Conservation (phyloP, 2,329 filamentous ascomycete species). For the Ascosphaera apis region DNA sequence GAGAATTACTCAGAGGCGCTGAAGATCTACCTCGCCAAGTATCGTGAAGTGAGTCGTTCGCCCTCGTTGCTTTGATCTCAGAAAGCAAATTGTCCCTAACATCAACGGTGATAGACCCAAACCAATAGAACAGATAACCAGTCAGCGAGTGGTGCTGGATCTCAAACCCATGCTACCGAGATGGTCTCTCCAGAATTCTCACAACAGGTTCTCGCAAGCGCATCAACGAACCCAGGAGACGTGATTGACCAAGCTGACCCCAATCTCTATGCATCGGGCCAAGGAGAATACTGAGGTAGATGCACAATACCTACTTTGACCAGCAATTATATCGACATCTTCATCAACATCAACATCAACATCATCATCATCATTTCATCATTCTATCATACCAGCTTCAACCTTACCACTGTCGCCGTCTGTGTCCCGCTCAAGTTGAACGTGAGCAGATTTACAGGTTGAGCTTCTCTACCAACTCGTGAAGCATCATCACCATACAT, state of each 20-base stretch:
- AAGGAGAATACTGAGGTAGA: not conserved
- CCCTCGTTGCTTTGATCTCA: no score
- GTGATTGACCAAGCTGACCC: not conserved
- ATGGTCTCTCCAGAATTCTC: not conserved
- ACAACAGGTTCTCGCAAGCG: not conserved
- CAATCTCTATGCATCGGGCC: not conserved
- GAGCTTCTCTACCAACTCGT: no score
- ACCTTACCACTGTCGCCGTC: no score
- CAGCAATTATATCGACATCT: no score
- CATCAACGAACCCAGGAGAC: not conserved
- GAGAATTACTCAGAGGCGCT: conserved; percentile 97
- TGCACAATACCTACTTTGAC: no score
- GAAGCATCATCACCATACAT: no score
- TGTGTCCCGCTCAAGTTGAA: no score
- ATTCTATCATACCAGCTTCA: no score
- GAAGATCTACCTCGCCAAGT: conserved; percentile 95
- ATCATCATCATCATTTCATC: no score
- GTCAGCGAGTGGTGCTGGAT: not conserved
- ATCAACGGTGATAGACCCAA: not conserved
- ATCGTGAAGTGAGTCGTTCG: conserved; percentile 84
- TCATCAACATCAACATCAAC: no score
- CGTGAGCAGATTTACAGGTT: no score
- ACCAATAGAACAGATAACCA: not conserved
- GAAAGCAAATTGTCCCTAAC: no score
- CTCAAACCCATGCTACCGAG: not conserved